Evolutionary conservation across 2,329 filamentous ascomycete genomes (phyloP), one percentile per base, ranked within the genome.

Genomic region (Fusarium liriodendri): DNA sequence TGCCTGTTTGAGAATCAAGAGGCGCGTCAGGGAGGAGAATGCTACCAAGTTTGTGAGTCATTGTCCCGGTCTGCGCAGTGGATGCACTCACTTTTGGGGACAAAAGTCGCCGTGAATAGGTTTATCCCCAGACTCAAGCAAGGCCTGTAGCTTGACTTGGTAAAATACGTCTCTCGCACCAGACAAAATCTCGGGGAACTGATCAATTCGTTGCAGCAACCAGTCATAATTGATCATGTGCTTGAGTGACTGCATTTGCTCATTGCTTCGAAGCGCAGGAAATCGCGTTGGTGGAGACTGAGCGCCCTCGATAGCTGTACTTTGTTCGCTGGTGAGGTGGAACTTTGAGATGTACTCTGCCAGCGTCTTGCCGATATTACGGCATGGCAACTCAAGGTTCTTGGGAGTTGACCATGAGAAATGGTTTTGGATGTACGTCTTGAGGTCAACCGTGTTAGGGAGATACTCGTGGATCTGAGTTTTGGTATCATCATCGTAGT

Each of bases 51-150:
- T 10, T 38, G 4, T 38, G 16, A 38, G 37, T 38, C 2, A 4
- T 10, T 38, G 16, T n/a, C 37, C 16, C 16, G 8, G 37, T n/a
- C 37, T 38, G 8, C 2, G 37, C 37, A 5, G 3, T 4, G 32
- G 6, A 20, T n/a, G 1, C 8, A 40, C 66, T 65, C 22, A 62
- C 55, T 70, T 69, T 37, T 70, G 68, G 0, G 38, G 55, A 8
- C 64, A 32, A 18, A 42, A 62, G 22, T 69, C 55, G 6, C 55
- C 68, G 11, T 69, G 66, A 6, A 62, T 62, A 27, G 60, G 8
- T 4, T 5, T 33, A 18, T 25, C 14, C 4, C 22, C 47, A 4
- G 61, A 9, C 40, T 70, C 55, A 2, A 33, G 10, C 20, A 61
- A 9, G 6, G 66, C 61, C 55, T 57, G 40, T 2, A 37, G 35